Percentiles rank a stretch among this genome's conserved stretches.
These are phyloP conservation scores for Harringtonia aguacate DNA, from an alignment of 2,329 filamentous ascomycete species.

Conservation along the genomic window DNA sequence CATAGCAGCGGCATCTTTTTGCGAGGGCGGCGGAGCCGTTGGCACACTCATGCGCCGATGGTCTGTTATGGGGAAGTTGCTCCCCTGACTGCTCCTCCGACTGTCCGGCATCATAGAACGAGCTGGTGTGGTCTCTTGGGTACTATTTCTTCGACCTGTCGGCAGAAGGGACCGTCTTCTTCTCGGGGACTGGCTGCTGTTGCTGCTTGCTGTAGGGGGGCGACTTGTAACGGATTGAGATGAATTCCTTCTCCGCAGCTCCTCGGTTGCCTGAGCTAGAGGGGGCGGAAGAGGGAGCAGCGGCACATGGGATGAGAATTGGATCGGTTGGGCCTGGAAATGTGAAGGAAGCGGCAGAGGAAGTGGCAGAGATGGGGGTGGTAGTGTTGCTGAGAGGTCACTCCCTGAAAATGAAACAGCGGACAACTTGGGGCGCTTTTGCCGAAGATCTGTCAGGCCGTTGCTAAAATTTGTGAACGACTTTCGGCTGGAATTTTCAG, in stretches of 20 bases:
- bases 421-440: background rate
- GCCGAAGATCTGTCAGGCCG: background rate
- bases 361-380: background rate
- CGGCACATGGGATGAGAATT: constrained; percentile 6
- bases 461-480: background rate
- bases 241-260: background rate
- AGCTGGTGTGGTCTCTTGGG: constrained; percentile 2
- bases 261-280: background rate
- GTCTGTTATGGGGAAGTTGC: background rate
- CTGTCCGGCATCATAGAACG: constrained; percentile 10
- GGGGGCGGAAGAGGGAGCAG: constrained; percentile 1
- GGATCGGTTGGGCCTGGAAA: constrained; percentile 16
- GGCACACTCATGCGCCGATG: constrained; percentile 10
- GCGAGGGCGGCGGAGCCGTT: constrained; percentile 2
- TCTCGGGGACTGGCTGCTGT: background rate
- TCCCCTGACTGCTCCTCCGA: constrained; percentile 8
- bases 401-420: background rate
- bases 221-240: background rate
- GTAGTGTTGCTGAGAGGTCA: background rate
- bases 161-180: background rate
- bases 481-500: background rate
- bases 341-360: background rate
- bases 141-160: constrained; percentile 1
- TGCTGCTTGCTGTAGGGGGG: background rate
- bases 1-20: constrained; percentile 8